Base-by-base conservation (phyloP, 441 rosid species). In the Bruguiera hainesii region DNA sequence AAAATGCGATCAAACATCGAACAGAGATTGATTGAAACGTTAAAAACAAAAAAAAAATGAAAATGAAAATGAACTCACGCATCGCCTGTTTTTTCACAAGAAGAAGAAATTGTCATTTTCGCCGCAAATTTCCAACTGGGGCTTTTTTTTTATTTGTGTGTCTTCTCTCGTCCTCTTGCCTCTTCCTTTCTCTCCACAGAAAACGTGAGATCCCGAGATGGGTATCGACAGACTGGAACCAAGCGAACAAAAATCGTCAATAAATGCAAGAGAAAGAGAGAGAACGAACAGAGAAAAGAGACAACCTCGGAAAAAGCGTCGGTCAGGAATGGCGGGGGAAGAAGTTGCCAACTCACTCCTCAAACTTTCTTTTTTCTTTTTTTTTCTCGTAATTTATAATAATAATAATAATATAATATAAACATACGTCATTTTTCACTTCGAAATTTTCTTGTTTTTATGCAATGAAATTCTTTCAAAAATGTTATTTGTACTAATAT, bases 81-180 rank as follows among this genome's bases (percentile, higher is more conserved):
- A 60, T 58, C 74, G 4, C n/a, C 57, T 3, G 57, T 30, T 19
- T 46, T 70, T 23, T 50, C 73, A 3, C 53, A 39, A 6, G 69
- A 64, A 65, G 75, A 58, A 65, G 75, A 58, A 64, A 64, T 48
- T 6, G 75, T 52, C 75, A 71, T 71, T 39, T 55, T n/a, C 8
- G 58, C 6, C 6, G 56, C 46, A 31, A 60, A 49, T 20, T 6
- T 7, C 7, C 20, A 48, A n/a, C 11, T 7, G 15, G 37, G 37
- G 6, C 0, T 1, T 33, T 6, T 7, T 1, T 33, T 8, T 4
- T 0, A 23, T 23, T 23, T 23, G 23, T 23, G 23, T 23, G 23
- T 23, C 6, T 3, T 58, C 9, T 18, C 3, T 11, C 31, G 11
- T 62, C 6, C 25, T 7, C 1, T 11, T 39, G 48, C 48, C 4